These are phyloP conservation scores for Pisolithus albus DNA, from an alignment of 768 basidiomycete genomes.

Conservation along the genomic window DNA sequence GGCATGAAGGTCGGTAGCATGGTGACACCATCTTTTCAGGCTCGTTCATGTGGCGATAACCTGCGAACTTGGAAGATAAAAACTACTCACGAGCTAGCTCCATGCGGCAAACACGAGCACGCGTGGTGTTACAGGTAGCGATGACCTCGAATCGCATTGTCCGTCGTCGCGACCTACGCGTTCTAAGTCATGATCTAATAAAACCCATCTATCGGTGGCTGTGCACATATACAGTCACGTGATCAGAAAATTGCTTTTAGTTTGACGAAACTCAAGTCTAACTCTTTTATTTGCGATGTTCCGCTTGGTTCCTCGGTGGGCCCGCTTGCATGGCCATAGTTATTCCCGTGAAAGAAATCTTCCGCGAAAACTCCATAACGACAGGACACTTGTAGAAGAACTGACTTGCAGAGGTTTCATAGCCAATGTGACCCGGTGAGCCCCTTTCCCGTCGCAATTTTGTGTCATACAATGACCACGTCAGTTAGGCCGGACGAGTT, in stretches of 20 bases:
- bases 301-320: constrained; percentile 13
- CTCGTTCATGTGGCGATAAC: neutral
- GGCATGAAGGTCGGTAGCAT: constrained; percentile 92
- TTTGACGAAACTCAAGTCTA: neutral
- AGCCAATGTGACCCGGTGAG: constrained; percentile 33
- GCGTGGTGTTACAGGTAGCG: constrained; percentile 74
- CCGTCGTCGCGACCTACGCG: neutral
- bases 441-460: neutral
- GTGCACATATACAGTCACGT: too few relatives aligned
- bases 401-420: constrained; percentile 27
- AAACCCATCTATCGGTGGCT: too few relatives aligned
- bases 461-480: neutral
- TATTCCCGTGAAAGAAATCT: neutral
- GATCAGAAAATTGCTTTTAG: too few relatives aligned
- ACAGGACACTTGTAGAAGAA: constrained; percentile 26
- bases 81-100: constrained; percentile 59
- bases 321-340: constrained; percentile 1
- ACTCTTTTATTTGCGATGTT: constrained; percentile 12
- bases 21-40: constrained; percentile 60
- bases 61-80: neutral
- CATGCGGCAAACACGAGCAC: constrained; percentile 82
- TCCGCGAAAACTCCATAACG: constrained; percentile 13
- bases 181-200: neutral
- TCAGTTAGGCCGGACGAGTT: constrained; percentile 37
- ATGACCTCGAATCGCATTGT: constrained; percentile 77